phyloP scores from a whole-genome alignment of 805 yeast genomes.

The Kodamaea kaohsiungensis region DNA sequence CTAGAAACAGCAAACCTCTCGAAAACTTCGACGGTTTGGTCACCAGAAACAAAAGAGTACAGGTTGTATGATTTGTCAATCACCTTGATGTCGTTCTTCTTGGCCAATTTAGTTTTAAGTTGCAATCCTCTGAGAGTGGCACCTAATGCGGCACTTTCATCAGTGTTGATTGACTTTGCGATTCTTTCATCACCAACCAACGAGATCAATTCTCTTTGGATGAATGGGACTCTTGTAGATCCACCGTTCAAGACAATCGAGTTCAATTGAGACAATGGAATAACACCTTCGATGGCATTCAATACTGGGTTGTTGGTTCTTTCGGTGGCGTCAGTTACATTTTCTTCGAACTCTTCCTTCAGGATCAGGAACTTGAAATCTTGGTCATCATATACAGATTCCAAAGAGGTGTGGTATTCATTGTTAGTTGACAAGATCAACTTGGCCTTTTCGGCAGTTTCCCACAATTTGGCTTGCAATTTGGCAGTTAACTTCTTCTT shows the following conservation, averaged over 20 bases:
- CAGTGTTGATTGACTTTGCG: slow-evolving; percentile 89
- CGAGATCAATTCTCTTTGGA: slow-evolving; percentile 60
- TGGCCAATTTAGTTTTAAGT: slow-evolving; percentile 64
- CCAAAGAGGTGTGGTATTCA: slow-evolving; percentile 77
- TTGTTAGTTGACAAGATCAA: slow-evolving; percentile 81
- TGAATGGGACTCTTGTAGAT: slow-evolving; percentile 84
- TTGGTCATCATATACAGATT: slow-evolving; percentile 67
- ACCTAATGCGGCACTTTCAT: slow-evolving; percentile 91
- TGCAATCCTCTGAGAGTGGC: slow-evolving; percentile 79
- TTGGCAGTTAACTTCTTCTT: slow-evolving; percentile 48
- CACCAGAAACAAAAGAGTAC: slow-evolving; percentile 41
- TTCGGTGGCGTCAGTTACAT: slow-evolving; percentile 45
- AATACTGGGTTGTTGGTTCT: slow-evolving; percentile 57
- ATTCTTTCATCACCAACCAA: slow-evolving; percentile 61
- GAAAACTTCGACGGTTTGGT: slow-evolving; percentile 40
- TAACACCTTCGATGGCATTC: slow-evolving; percentile 45
- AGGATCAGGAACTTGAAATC: slow-evolving; percentile 71
- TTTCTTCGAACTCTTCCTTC: slow-evolving; percentile 78
- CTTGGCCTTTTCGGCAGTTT: slow-evolving; percentile 88
- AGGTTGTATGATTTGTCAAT: slow-evolving; percentile 55
- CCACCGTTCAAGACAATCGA: slow-evolving; percentile 90
- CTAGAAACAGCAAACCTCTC: slow-evolving; percentile 46
- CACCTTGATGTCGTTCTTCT: slow-evolving; percentile 57
- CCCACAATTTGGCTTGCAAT: slow-evolving; percentile 70
- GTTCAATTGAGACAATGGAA: slow-evolving; percentile 31